phyloP scores from a whole-genome alignment of 306 rosid species.

The Albizia julibrissin region DNA sequence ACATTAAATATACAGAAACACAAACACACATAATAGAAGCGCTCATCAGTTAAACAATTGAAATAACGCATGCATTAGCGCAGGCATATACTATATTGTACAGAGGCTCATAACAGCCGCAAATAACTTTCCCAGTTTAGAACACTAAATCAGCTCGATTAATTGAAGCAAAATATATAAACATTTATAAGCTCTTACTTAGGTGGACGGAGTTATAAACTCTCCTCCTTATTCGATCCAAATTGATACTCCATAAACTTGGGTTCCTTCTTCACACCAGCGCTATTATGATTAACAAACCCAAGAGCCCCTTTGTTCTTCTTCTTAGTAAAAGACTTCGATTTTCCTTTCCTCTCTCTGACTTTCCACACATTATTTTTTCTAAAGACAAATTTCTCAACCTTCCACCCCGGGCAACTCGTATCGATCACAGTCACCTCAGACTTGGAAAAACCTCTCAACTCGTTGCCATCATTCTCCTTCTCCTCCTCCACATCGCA shows the following conservation, averaged over 20 bases:
- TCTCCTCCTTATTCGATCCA: slow-evolving; percentile 7
- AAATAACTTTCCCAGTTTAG: neutral
- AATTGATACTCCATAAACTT: slow-evolving; percentile 15
- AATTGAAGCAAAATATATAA: neutral
- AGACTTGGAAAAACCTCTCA: slow-evolving; percentile 75
- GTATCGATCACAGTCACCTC: slow-evolving; percentile 94
- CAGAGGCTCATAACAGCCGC: neutral
- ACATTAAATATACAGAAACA: neutral
- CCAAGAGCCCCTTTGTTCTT: slow-evolving; percentile 45
- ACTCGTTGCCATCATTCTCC: slow-evolving; percentile 47
- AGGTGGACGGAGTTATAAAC: slow-evolving; percentile 16
- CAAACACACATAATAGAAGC: slow-evolving; percentile 7
- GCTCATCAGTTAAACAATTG: neutral
- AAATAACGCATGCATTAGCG: neutral
- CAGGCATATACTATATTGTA: neutral
- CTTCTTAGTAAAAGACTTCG: slow-evolving; percentile 57
- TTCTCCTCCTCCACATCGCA: slow-evolving; percentile 37
- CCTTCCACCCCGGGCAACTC: slow-evolving; percentile 72
- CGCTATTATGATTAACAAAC: neutral
- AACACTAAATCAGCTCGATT: neutral
- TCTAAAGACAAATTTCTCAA: slow-evolving; percentile 72
- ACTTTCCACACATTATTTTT: slow-evolving; percentile 78
- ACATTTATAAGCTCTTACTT: slow-evolving; percentile 31
- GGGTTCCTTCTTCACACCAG: slow-evolving; percentile 36
- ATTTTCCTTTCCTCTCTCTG: slow-evolving; percentile 70